Conservation (phyloP, 2,329 filamentous ascomycete species). For the Ampelomyces quisqualis region DNA sequence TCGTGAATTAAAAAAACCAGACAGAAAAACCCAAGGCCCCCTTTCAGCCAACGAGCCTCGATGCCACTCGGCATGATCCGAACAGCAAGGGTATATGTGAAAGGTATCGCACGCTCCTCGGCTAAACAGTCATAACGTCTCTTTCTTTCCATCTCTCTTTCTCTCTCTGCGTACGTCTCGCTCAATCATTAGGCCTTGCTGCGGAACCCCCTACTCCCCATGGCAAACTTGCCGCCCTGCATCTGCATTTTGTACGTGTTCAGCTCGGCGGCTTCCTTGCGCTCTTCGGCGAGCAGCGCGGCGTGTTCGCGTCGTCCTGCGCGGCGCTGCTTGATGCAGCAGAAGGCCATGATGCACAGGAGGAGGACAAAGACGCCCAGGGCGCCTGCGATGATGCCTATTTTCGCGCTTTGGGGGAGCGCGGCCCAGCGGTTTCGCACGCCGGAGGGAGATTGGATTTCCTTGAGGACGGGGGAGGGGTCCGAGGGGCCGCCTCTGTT, state of each 20-base stretch:
- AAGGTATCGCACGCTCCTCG: too few species aligned
- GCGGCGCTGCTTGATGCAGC: constrained; percentile 44
- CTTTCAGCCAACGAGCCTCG: too few species aligned
- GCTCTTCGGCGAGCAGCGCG: constrained; percentile 33
- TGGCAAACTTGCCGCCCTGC: constrained; percentile 25
- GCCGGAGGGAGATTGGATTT: constrained; percentile 40
- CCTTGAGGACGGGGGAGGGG: constrained; percentile 27
- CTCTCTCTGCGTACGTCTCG: neutral
- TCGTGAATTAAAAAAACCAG: too few species aligned
- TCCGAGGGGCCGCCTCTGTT: constrained; percentile 38
- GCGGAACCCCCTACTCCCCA: constrained; percentile 9
- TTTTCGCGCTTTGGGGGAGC: constrained; percentile 36
- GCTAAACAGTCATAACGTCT: too few species aligned
- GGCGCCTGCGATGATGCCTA: constrained; percentile 38
- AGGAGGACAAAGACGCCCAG: constrained; percentile 30
- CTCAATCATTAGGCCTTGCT: neutral
- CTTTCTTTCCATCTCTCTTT: neutral
- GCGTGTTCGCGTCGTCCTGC: constrained; percentile 38
- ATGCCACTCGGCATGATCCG: neutral
- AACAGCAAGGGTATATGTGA: constrained; percentile 3
- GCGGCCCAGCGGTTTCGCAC: constrained; percentile 39
- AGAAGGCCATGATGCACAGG: constrained; percentile 36
- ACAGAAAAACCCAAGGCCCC: too few species aligned
- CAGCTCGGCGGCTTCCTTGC: constrained; percentile 43
- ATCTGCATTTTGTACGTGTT: constrained; percentile 36